Evolutionary conservation across 345 rosid genomes (phyloP).

Genomic region (Rhizophora mangle): DNA sequence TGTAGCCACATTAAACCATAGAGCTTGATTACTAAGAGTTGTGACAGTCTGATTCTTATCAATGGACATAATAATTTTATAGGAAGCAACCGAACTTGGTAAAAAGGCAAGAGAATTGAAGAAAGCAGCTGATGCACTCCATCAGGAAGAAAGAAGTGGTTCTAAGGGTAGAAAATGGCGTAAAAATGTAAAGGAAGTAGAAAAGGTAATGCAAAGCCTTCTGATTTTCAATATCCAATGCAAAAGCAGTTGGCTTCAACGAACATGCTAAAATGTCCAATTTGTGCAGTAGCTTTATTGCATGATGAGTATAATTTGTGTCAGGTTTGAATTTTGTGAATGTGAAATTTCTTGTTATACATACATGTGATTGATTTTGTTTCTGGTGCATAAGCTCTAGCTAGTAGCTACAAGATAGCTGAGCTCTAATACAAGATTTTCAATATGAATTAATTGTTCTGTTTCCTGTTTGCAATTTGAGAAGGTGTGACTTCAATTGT

Average conservation of each 20-base stretch:
- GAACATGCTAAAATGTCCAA: too few species aligned
- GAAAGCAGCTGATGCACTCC: conserved; percentile 94
- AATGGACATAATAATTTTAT: conserved; percentile 20
- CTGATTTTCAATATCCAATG: too few species aligned
- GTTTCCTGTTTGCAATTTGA: conserved; percentile 1
- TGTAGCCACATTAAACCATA: conserved; percentile 1
- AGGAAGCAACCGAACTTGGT: conserved; percentile 99
- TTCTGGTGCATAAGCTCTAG: not conserved
- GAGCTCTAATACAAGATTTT: not conserved
- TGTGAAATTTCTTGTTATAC: too few species aligned
- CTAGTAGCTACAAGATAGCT: not conserved
- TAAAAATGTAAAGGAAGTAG: conserved; percentile 89
- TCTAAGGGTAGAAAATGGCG: conserved; percentile 95
- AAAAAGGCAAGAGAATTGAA: conserved; percentile 93
- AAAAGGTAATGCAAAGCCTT: conserved; percentile 55
- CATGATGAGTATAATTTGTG: too few species aligned
- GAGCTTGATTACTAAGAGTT: not conserved
- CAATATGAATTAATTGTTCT: not conserved
- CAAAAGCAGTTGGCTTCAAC: too few species aligned
- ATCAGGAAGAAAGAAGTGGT: conserved; percentile 95
- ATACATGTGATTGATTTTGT: not conserved
- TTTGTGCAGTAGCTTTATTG: too few species aligned
- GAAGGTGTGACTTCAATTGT: not conserved
- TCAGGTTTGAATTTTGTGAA: too few species aligned
- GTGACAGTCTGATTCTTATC: conserved; percentile 7